These are phyloP conservation scores for Ligustrum vulgare DNA, from an alignment of 257 asterid genomes.

Conservation along the genomic window DNA sequence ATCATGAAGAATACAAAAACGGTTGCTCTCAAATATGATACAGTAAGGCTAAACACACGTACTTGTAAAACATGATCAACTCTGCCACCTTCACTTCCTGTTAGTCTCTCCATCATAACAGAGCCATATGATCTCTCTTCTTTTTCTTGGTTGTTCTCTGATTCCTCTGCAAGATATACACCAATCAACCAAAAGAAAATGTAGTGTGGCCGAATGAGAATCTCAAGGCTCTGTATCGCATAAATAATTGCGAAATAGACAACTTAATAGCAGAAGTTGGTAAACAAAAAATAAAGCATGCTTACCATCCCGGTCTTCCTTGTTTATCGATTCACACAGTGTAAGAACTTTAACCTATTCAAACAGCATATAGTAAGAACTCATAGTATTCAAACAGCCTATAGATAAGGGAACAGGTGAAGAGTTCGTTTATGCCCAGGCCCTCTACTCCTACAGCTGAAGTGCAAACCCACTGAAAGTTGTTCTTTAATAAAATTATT, in stretches of 20 bases:
- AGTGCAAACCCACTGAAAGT: not conserved
- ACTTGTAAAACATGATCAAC: slow-evolving; percentile 92
- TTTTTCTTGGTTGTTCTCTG: slow-evolving; percentile 39
- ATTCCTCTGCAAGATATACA: slow-evolving; percentile 53
- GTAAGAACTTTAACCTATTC: slow-evolving; percentile 83
- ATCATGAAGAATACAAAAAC: not conserved
- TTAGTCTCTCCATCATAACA: slow-evolving; percentile 75
- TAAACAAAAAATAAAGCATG: not conserved
- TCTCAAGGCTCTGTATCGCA: not conserved
- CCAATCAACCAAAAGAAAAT: slow-evolving; percentile 11
- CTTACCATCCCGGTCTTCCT: slow-evolving; percentile 53
- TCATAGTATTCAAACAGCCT: not conserved
- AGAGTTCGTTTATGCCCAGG: not conserved
- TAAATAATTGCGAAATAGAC: not conserved
- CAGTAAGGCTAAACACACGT: slow-evolving; percentile 24
- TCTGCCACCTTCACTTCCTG: slow-evolving; percentile 76
- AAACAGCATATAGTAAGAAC: slow-evolving; percentile 26
- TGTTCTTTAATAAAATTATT: not conserved
- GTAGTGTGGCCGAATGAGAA: slow-evolving; percentile 3
- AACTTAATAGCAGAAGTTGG: slow-evolving; percentile 13
- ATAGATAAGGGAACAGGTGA: not conserved
- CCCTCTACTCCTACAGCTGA: not conserved
- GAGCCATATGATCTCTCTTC: slow-evolving; percentile 85
- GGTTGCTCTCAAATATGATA: not conserved
- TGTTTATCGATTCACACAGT: slow-evolving; percentile 68